Conservation (phyloP, 495 filamentous ascomycete genomes). For the Chaetomium fimeti region DNA sequence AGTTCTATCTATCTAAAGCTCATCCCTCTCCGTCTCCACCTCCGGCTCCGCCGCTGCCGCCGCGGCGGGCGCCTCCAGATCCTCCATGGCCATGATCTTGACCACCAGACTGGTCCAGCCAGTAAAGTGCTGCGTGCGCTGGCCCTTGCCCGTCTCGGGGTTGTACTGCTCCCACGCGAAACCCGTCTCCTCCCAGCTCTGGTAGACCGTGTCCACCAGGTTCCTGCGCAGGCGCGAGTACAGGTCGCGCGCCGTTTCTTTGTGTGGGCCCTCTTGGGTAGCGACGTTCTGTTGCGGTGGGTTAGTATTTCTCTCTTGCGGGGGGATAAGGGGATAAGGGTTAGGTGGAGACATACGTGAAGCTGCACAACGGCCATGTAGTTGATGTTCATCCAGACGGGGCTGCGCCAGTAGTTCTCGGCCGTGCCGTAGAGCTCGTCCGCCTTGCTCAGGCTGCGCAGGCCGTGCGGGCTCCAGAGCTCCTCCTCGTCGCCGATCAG, state of each 20-base stretch:
- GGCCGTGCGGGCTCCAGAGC: slow-evolving; percentile 80
- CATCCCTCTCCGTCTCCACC: slow-evolving; percentile 32
- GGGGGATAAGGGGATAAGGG: slow-evolving; percentile 13
- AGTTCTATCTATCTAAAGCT: slow-evolving; percentile 34
- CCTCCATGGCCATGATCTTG: slow-evolving; percentile 89
- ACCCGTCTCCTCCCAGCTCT: slow-evolving; percentile 82
- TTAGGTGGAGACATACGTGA: slow-evolving; percentile 58
- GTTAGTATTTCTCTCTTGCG: slow-evolving; percentile 17
- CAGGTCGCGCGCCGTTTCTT: slow-evolving; percentile 64
- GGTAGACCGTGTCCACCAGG: slow-evolving; percentile 84
- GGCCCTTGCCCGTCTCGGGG: slow-evolving; percentile 84
- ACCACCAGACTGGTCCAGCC: slow-evolving; percentile 98
- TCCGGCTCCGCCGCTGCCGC: neutral
- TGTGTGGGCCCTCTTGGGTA: slow-evolving; percentile 62
- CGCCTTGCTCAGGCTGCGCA: slow-evolving; percentile 82
- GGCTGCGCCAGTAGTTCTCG: slow-evolving; percentile 97
- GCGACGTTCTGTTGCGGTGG: slow-evolving; percentile 50
- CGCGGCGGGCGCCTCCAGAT: slow-evolving; percentile 25
- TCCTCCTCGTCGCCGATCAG: slow-evolving; percentile 77
- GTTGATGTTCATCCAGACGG: slow-evolving; percentile 97
- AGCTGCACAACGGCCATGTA: slow-evolving; percentile 81
- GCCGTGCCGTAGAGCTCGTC: slow-evolving; percentile 81
- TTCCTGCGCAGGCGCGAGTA: slow-evolving; percentile 78
- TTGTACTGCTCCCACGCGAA: slow-evolving; percentile 99
- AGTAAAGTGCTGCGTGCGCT: slow-evolving; percentile 96